phyloP scores from a whole-genome alignment of 345 rosid genomes.

The Moricandia arvensis region DNA sequence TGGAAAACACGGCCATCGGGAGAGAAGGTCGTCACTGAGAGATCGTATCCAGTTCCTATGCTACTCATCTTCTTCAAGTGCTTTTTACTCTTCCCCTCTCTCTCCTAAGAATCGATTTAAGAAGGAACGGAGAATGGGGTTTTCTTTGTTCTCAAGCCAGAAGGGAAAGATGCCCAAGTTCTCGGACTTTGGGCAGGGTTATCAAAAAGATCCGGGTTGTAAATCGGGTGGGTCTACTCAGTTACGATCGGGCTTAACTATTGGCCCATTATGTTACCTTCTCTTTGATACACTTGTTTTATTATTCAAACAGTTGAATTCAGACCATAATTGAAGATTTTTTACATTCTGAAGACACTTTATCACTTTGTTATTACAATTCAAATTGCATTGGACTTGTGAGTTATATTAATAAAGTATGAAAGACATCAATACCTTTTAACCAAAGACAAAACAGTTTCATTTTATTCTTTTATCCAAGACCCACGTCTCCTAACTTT shows the following conservation, averaged over 20 bases:
- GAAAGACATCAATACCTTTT: too few relatives aligned
- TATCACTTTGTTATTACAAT: too few relatives aligned
- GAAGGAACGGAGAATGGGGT: slow-evolving; percentile 13
- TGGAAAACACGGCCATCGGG: slow-evolving; percentile 97
- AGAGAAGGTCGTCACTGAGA: slow-evolving; percentile 95
- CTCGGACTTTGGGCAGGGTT: background rate
- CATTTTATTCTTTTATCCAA: too few relatives aligned
- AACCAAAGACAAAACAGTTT: too few relatives aligned
- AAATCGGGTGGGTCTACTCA: slow-evolving; percentile 1
- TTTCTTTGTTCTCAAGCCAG: slow-evolving; percentile 41
- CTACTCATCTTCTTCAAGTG: slow-evolving; percentile 63
- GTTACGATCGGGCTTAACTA: slow-evolving; percentile 6
- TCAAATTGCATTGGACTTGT: too few relatives aligned
- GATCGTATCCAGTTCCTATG: slow-evolving; percentile 99
- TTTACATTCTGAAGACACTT: too few relatives aligned
- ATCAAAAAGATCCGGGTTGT: background rate
- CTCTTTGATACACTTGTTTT: too few relatives aligned
- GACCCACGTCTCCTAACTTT: too few relatives aligned
- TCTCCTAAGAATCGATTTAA: slow-evolving; percentile 2
- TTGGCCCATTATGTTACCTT: too few relatives aligned
- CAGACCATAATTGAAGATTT: too few relatives aligned
- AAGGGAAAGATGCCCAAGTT: background rate
- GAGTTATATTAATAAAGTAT: too few relatives aligned
- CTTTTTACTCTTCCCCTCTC: background rate
- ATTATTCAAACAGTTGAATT: too few relatives aligned